Conservation (phyloP, 345 rosid species). For the Raphanus sativus region DNA sequence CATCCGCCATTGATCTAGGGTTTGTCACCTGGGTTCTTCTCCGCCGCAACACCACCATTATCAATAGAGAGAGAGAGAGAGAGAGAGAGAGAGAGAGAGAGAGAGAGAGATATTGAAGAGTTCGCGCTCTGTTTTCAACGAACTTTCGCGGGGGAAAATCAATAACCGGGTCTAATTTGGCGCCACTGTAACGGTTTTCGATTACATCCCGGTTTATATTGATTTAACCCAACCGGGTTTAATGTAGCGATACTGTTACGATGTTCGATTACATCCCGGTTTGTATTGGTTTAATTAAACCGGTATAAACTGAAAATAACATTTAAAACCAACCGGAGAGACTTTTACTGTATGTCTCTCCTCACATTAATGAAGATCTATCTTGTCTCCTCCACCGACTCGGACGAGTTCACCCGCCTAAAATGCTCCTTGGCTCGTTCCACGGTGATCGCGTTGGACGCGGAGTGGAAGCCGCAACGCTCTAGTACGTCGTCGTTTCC, state of each 20-base stretch:
- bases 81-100: not conserved
- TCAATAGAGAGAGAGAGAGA: not conserved
- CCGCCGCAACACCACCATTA: constrained; percentile 33
- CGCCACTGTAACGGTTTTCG: not conserved
- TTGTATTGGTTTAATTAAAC: not conserved
- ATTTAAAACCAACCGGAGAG: not conserved
- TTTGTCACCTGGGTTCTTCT: constrained; percentile 57
- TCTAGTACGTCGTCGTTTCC: constrained; percentile 52
- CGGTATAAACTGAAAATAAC: not conserved
- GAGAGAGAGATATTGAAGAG: not conserved
- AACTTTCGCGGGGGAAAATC: constrained; percentile 25
- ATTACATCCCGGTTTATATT: not conserved
- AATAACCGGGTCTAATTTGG: constrained; percentile 14
- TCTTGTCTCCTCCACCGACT: constrained; percentile 45
- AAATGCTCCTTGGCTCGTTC: constrained; percentile 55
- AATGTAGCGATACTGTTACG: no score
- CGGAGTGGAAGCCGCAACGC: constrained; percentile 68
- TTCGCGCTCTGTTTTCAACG: constrained; percentile 20
- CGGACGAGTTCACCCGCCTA: constrained; percentile 69
- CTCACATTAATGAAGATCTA: not conserved
- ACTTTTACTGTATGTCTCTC: not conserved
- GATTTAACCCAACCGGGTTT: not conserved
- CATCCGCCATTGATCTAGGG: constrained; percentile 29
- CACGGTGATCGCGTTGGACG: constrained; percentile 72
- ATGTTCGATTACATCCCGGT: not conserved